Evolutionary conservation across 805 yeast genomes (phyloP), one percentile per base, ranked within the genome.

Genomic region (Candida parachauliodes): DNA sequence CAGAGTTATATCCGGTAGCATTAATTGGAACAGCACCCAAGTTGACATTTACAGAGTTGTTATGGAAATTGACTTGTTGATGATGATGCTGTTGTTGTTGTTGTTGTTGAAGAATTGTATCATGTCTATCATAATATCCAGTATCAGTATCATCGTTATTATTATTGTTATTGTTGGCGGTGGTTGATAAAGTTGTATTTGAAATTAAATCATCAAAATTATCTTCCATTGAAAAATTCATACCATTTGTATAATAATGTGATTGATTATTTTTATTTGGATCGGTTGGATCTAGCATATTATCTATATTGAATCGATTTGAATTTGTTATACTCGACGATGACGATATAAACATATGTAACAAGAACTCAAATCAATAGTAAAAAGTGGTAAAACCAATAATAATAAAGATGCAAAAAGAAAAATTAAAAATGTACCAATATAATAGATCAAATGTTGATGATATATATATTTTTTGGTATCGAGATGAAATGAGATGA

Each of bases 211-310:
- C 30, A 12, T 27, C 30, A 16, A 27, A 27, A 15, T 27, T 27
- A 15, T 27, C 30, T 27, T 27, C 30, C 30, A 27, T 27, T 5
- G 30, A 18, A 14, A 27, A 27, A 27, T 27, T 27, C 30, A 27
- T 27, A 14, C 30, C 30, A 18, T 14, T 14, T 17, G 8, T 16
- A 27, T 27, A 27, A 8, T 11, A 27, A 12, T 11, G 14, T 27
- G 30, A 27, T 10, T 11, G 14, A 27, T 5, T 27, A 14, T 14
- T 11, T 27, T 27, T 27, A 14, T 27, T 12, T 24, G 27, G 14
- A 27, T 27, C 30, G 11, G 38, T n/a, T 11, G 38, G 38, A 29
- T 35, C 38, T 35, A 35, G 32, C 38, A 35, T 28, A 27, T 27
- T 27, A n/a, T n/a, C n/a, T 14, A 33, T 26, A 34, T 34, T 15